These are phyloP conservation scores for Geum urbanum DNA, from an alignment of 306 rosid species.

Conservation along the genomic window DNA sequence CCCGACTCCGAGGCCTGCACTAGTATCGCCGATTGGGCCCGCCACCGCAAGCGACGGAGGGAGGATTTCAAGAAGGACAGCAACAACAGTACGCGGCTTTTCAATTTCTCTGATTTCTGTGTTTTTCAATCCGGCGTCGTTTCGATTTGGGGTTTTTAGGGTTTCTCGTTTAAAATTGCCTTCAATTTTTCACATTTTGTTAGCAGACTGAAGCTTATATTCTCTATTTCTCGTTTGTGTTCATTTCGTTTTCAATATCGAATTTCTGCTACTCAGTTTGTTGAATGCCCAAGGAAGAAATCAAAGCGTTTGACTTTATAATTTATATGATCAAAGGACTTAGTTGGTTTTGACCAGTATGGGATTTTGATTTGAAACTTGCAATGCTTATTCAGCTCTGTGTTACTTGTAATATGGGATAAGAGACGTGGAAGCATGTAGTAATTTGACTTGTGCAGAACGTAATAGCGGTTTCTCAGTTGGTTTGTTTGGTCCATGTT, in stretches of 20 bases:
- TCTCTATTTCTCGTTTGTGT: too few species aligned
- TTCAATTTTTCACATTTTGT: neutral
- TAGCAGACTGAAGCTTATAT: neutral
- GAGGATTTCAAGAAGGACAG: constrained; percentile 71
- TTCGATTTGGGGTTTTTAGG: constrained; percentile 7
- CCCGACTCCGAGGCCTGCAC: constrained; percentile 54
- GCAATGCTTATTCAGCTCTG: neutral
- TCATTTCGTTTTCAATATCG: neutral
- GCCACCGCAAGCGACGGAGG: constrained; percentile 83
- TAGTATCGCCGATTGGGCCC: constrained; percentile 87
- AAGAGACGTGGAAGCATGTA: neutral
- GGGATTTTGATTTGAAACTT: neutral
- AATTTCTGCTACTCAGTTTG: neutral
- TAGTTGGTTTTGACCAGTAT: constrained; percentile 1
- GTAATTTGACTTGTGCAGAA: neutral
- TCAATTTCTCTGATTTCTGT: neutral
- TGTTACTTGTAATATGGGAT: neutral
- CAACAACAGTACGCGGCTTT: constrained; percentile 30
- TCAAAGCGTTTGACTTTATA: neutral
- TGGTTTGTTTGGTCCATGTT: neutral
- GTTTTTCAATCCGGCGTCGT: neutral
- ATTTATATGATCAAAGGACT: neutral
- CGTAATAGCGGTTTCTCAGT: neutral
- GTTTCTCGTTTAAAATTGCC: neutral
- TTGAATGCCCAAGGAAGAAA: neutral